Base-by-base conservation (phyloP, 2,329 filamentous ascomycete genomes). In the Xylaria sp. region DNA sequence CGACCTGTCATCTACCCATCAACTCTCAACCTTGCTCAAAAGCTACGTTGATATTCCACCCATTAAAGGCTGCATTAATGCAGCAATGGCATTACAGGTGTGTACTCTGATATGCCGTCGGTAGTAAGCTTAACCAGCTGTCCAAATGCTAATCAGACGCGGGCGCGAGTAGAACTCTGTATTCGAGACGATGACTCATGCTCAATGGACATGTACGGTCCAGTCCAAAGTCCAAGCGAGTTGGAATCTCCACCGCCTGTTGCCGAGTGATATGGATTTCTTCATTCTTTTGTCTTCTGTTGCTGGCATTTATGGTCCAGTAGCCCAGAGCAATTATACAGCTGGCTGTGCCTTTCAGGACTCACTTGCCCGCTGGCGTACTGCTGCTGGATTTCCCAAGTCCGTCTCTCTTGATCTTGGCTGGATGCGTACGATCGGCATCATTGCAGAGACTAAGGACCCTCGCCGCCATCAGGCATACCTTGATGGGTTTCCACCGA, bases 61-160 rank as follows among this genome's bases (percentile, higher is more conserved):
- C 17, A 17, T 66, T 6, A 49, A 51, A 31, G 59, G 64, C 4
- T 31, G 48, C 15, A 65, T 65, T 10, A 42, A 60, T 26, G 38
- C 49, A 4, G 51, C 20, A 72, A 74, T 40, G 76, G 79, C 15
- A 77, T 53, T 69, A 74, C 15, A 36, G 61, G 63, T 49, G 33
- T 17, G 6, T 51, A 64, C 31, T 54, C 6, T 42, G 38, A 40
- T 15, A 6, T 17, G 13, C 38, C 13, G 13, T 40, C 4, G 38
- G 13, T 17, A 13, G 1, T 17, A 40, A 15, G 38, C 38, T 40
- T 40, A 15, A 15, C 11, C 11, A 11, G 36, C 13, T 40, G 4
- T 4, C 6, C 38, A 40, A 4, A 40, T 42, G 17, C n/a, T 44
- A 13, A 44, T 44, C 42, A n/a, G 6, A n/a, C 3, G 17, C 6